A percentile compares a stretch with the other conserved stretches of the same genome.
Conservation (phyloP, 1,284 basidiomycete species). For the Heimioporus punctisporus region DNA sequence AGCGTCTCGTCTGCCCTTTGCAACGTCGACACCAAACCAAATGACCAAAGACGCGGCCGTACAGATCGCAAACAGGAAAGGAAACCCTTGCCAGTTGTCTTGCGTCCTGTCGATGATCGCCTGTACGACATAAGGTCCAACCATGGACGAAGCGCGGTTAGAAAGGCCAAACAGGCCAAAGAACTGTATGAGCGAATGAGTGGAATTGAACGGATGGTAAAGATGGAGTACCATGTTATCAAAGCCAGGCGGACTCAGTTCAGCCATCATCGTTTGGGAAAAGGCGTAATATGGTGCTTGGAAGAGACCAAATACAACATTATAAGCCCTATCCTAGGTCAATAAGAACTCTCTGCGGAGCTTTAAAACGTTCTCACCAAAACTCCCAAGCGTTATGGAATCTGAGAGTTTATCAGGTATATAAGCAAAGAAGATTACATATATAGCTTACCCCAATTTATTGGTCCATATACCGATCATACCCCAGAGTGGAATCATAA, state of each 20-base stretch:
- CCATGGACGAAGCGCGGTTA: slow-evolving; percentile 81
- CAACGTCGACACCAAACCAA: slow-evolving; percentile 21
- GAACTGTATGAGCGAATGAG: slow-evolving; percentile 45
- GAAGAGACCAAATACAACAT: slow-evolving; percentile 44
- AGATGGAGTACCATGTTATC: slow-evolving; percentile 66
- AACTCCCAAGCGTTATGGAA: slow-evolving; percentile 89
- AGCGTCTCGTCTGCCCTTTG: slow-evolving; percentile 48
- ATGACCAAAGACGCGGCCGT: slow-evolving; percentile 51
- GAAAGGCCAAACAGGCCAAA: slow-evolving; percentile 85
- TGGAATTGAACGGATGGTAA: neutral
- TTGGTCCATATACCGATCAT: slow-evolving; percentile 85
- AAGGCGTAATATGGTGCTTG: slow-evolving; percentile 90
- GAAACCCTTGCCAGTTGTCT: slow-evolving; percentile 79
- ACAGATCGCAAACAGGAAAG: slow-evolving; percentile 80
- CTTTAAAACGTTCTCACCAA: slow-evolving; percentile 46
- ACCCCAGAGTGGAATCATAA: slow-evolving; percentile 86
- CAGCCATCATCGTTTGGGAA: slow-evolving; percentile 88
- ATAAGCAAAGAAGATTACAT: neutral
- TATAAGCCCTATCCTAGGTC: slow-evolving; percentile 25
- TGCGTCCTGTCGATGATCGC: slow-evolving; percentile 75
- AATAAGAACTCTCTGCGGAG: slow-evolving; percentile 2
- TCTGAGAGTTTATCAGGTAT: slow-evolving; percentile 32
- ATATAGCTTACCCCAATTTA: slow-evolving; percentile 58
- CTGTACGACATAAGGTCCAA: slow-evolving; percentile 80
- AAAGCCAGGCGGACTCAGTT: slow-evolving; percentile 80